Evolutionary conservation across 1,284 basidiomycete species (phyloP).

Genomic region (Boletus mariae): DNA sequence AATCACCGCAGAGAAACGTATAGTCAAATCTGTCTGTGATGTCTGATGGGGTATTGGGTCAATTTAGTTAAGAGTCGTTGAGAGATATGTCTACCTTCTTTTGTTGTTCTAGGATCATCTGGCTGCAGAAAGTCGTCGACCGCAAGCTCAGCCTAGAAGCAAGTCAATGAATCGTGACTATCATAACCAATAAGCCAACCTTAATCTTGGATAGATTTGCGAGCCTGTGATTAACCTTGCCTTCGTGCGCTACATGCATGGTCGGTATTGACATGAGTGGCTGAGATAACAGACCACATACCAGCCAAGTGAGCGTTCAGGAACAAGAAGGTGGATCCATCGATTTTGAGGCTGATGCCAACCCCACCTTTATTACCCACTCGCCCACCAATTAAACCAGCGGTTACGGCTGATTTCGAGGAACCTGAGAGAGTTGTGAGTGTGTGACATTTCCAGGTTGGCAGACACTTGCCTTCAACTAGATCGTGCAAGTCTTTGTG

Average conservation of each 20-base stretch:
- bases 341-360: conserved; percentile 76
- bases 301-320: conserved; percentile 87
- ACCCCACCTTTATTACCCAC: conserved; percentile 87
- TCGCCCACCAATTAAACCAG: conserved; percentile 83
- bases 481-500: conserved; percentile 61
- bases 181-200: conserved; percentile 34
- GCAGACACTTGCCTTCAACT: conserved; percentile 49
- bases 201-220: conserved; percentile 76
- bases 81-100: conserved; percentile 52
- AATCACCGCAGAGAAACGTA: conserved; percentile 78
- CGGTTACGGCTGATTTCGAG: conserved; percentile 72
- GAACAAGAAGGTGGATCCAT: conserved; percentile 73
- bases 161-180: conserved; percentile 6
- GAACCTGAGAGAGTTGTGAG: conserved; percentile 43
- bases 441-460: neutral
- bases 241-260: conserved; percentile 64
- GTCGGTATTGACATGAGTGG: neutral
- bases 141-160: conserved; percentile 51
- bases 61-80: neutral
- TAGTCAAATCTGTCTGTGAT: conserved; percentile 82
- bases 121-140: conserved; percentile 64
- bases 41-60: conserved; percentile 41
- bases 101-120: conserved; percentile 58
- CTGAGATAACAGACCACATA: conserved; percentile 26
- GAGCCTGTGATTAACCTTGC: conserved; percentile 61